Conservation (phyloP, 768 basidiomycete species). For the Dentipellis sp. region DNA sequence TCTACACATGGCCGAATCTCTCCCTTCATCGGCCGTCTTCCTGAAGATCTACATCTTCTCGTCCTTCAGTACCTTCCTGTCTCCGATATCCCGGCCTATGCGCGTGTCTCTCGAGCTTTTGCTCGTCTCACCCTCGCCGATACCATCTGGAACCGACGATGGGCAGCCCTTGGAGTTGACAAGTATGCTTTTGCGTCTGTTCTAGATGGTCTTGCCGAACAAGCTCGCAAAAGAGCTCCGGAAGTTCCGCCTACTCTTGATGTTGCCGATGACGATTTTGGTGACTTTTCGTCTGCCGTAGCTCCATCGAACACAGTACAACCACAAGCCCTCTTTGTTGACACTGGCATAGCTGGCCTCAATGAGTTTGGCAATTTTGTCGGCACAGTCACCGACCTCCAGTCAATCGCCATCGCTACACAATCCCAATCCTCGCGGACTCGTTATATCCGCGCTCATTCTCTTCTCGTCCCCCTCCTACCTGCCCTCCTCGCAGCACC, state of each 20-base stretch:
- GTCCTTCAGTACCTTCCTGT: constrained; percentile 69
- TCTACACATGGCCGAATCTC: constrained; percentile 16
- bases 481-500: constrained; percentile 51
- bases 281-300: constrained; percentile 58
- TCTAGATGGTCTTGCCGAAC: constrained; percentile 52
- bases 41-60: constrained; percentile 65
- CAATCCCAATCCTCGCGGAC: constrained; percentile 32
- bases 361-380: constrained; percentile 43
- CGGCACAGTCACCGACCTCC: constrained; percentile 23
- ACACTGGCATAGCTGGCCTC: constrained; percentile 5
- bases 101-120: constrained; percentile 55
- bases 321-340: constrained; percentile 9
- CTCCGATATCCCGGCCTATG: constrained; percentile 73
- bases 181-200: constrained; percentile 33
- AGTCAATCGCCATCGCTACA: constrained; percentile 26
- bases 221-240: constrained; percentile 27
- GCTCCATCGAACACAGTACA: background rate
- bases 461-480: constrained; percentile 50
- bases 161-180: constrained; percentile 50
- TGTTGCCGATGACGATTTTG: constrained; percentile 78
- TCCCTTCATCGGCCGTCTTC: constrained; percentile 65
- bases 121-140: constrained; percentile 61
- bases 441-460: constrained; percentile 59
- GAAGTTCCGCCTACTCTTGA: constrained; percentile 52
- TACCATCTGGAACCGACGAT: constrained; percentile 67